These are phyloP conservation scores for Aegilops speltoides DNA, from an alignment of 176 grass and related monocot species.

Conservation along the genomic window DNA sequence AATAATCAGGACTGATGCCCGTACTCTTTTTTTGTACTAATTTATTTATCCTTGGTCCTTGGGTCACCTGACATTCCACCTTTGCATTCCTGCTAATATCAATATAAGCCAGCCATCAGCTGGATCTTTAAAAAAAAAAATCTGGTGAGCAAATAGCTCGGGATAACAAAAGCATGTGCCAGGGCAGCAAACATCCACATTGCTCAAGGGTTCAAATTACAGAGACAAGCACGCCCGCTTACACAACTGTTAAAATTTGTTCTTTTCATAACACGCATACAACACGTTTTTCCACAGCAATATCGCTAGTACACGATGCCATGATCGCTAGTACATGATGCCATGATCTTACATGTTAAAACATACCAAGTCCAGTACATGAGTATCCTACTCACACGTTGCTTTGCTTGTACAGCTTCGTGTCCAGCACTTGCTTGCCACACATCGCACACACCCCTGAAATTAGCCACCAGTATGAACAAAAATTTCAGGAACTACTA, in stretches of 20 bases:
- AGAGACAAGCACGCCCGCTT: background rate
- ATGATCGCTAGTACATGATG: slow-evolving; percentile 1
- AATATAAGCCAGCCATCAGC: too few species aligned
- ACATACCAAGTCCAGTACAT: background rate
- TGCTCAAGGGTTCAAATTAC: background rate
- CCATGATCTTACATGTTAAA: slow-evolving; percentile 20
- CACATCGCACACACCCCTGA: slow-evolving; percentile 96
- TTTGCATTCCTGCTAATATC: too few species aligned
- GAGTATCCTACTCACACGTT: slow-evolving; percentile 55
- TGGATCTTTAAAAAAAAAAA: too few species aligned
- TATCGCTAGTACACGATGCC: background rate
- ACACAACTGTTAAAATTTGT: slow-evolving; percentile 15
- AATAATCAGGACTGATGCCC: too few species aligned
- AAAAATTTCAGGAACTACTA: background rate
- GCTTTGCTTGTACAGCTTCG: slow-evolving; percentile 96
- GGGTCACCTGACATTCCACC: too few species aligned
- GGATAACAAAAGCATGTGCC: background rate
- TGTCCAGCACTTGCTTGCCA: slow-evolving; percentile 96
- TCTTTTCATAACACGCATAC: background rate
- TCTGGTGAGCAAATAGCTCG: too few species aligned
- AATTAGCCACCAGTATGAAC: background rate
- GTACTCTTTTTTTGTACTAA: too few species aligned
- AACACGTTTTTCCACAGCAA: background rate
- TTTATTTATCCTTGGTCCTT: too few species aligned
- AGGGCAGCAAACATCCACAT: background rate